Conservation (phyloP, 768 basidiomycete species). For the Pisolithus orientalis region DNA sequence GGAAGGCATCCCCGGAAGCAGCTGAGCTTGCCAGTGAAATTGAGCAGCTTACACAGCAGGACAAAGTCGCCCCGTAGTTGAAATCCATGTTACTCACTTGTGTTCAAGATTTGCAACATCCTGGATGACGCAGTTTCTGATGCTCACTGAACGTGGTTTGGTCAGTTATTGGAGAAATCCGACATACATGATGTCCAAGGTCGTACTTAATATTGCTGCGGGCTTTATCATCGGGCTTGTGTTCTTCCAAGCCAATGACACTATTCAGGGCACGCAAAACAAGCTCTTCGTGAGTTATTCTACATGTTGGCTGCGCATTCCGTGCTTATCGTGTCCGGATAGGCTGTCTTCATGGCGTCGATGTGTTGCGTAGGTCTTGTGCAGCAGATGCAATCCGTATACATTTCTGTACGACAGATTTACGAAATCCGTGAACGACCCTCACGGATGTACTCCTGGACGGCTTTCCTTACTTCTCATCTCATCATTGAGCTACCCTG, state of each 20-base stretch:
- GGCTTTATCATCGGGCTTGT: slow-evolving; percentile 39
- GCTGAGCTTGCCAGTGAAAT: slow-evolving; percentile 34
- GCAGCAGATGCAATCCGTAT: slow-evolving; percentile 56
- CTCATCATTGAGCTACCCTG: slow-evolving; percentile 41
- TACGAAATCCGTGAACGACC: slow-evolving; percentile 63
- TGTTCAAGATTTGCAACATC: slow-evolving; percentile 31
- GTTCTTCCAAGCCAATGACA: slow-evolving; percentile 31
- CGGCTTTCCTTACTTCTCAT: slow-evolving; percentile 48
- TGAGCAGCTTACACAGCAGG: slow-evolving; percentile 36
- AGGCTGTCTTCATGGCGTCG: slow-evolving; percentile 48
- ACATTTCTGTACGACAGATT: slow-evolving; percentile 46
- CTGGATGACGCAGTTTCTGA: slow-evolving; percentile 32
- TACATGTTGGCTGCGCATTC: neutral
- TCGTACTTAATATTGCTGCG: slow-evolving; percentile 27
- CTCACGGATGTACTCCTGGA: slow-evolving; percentile 59
- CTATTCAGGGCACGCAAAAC: slow-evolving; percentile 36
- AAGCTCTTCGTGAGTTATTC: slow-evolving; percentile 34
- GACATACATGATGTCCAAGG: slow-evolving; percentile 34
- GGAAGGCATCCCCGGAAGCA: slow-evolving; percentile 41
- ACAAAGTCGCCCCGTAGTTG: slow-evolving; percentile 16
- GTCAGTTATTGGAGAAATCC: slow-evolving; percentile 36
- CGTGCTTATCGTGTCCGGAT: neutral
- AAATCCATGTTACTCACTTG: slow-evolving; percentile 5
- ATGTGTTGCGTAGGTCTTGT: slow-evolving; percentile 40
- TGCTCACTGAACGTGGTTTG: slow-evolving; percentile 27